Conservation (phyloP, 345 rosid genomes). For the Pelargonium nanum region DNA sequence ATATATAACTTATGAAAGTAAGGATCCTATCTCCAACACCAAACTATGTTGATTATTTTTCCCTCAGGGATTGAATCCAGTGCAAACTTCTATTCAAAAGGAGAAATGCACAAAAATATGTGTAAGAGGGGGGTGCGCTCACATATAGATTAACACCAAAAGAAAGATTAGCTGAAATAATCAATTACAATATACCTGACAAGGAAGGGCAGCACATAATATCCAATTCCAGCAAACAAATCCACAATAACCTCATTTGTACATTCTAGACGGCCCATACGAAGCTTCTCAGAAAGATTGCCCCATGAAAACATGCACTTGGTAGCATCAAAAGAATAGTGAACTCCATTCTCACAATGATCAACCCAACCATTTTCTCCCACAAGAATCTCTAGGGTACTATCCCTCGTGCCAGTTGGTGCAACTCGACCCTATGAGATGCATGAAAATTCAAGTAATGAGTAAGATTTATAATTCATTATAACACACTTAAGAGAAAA, state of each 20-base stretch:
- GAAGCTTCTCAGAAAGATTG: slow-evolving; percentile 92
- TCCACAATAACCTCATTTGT: slow-evolving; percentile 65
- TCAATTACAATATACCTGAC: slow-evolving; percentile 42
- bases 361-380: slow-evolving; percentile 90
- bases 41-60: no score
- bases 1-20: no score
- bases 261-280: slow-evolving; percentile 63
- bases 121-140: no score
- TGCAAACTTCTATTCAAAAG: no score
- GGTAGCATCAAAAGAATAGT: slow-evolving; percentile 83
- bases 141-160: not conserved
- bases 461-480: not conserved
- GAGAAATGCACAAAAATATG: no score
- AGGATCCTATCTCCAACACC: no score
- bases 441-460: not conserved
- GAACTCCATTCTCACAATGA: slow-evolving; percentile 75
- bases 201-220: slow-evolving; percentile 79
- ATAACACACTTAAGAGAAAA: not conserved
- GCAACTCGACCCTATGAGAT: slow-evolving; percentile 64
- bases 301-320: slow-evolving; percentile 99
- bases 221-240: slow-evolving; percentile 91
- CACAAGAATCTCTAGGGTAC: slow-evolving; percentile 66
- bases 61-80: no score
- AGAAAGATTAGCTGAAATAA: not conserved
- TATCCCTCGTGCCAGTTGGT: slow-evolving; percentile 68